A percentile compares a stretch with the other conserved stretches of the same genome.
Conservation (phyloP, 2,329 filamentous ascomycete species). For the Alternaria ethzedia region DNA sequence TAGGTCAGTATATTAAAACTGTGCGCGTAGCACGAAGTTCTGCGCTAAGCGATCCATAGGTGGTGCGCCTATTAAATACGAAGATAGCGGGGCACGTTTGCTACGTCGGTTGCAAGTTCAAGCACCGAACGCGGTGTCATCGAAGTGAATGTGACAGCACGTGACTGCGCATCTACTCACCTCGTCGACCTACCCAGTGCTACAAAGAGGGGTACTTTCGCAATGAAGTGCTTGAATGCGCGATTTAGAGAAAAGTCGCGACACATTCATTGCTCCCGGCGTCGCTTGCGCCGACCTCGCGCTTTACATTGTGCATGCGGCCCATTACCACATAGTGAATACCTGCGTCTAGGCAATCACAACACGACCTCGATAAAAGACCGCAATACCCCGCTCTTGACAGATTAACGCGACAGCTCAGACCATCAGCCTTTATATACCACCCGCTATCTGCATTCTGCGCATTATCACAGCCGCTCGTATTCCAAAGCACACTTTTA, state of each 20-base stretch:
- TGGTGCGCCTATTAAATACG: neutral
- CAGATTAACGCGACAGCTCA: neutral
- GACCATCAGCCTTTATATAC: neutral
- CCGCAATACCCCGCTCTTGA: neutral
- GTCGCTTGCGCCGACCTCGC: neutral
- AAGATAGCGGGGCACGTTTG: neutral
- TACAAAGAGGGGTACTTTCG: neutral
- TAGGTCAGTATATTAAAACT: neutral
- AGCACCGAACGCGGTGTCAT: neutral
- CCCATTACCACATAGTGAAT: neutral
- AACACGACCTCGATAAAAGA: neutral
- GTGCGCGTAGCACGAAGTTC: neutral
- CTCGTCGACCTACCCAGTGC: no score
- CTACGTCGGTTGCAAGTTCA: accelerated
- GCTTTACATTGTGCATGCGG: neutral
- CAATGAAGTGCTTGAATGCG: accelerated
- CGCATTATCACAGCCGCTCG: neutral
- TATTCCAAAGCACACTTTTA: neutral
- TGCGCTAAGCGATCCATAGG: neutral
- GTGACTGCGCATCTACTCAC: neutral
- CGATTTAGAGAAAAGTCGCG: accelerated
- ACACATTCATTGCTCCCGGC: no score
- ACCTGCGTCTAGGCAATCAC: neutral
- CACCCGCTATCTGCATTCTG: neutral
- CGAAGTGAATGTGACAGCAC: neutral